A percentile compares a stretch with the other conserved stretches of the same genome.
Evolutionary conservation across 2,329 filamentous ascomycete genomes (phyloP).

Genomic region (Trichoderma atroviride): DNA sequence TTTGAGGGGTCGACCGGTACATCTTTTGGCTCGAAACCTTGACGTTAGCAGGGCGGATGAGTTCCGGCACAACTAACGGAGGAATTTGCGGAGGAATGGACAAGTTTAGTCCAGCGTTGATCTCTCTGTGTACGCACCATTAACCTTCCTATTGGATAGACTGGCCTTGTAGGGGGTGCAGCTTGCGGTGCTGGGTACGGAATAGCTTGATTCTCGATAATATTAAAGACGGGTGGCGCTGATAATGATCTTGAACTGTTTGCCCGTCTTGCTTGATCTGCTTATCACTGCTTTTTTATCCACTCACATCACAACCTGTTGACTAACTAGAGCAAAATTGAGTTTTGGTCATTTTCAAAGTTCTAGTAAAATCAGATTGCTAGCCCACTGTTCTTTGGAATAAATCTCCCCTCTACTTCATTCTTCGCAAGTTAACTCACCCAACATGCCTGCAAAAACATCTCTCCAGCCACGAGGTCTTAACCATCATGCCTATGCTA

Average conservation of each 20-base stretch:
- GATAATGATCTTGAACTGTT: background rate
- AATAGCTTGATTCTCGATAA: background rate
- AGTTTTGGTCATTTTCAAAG: background rate
- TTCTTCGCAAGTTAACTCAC: background rate
- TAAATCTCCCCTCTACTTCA: background rate
- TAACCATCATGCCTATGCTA: background rate
- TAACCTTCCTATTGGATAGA: background rate
- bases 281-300: too few species aligned
- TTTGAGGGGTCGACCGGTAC: background rate
- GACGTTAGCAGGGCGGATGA: background rate
- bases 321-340: background rate
- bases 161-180: background rate
- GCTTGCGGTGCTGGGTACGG: too few species aligned
- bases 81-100: background rate
- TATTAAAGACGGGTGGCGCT: background rate
- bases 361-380: background rate
- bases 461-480: background rate
- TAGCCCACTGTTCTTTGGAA: background rate
- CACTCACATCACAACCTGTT: too few species aligned
- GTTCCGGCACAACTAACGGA: background rate
- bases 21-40: background rate
- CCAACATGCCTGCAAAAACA: background rate
- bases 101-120: background rate
- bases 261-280: background rate
- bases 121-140: background rate